These are phyloP conservation scores for Termitomyces sp. DNA, from an alignment of 768 basidiomycete species.

Conservation along the genomic window DNA sequence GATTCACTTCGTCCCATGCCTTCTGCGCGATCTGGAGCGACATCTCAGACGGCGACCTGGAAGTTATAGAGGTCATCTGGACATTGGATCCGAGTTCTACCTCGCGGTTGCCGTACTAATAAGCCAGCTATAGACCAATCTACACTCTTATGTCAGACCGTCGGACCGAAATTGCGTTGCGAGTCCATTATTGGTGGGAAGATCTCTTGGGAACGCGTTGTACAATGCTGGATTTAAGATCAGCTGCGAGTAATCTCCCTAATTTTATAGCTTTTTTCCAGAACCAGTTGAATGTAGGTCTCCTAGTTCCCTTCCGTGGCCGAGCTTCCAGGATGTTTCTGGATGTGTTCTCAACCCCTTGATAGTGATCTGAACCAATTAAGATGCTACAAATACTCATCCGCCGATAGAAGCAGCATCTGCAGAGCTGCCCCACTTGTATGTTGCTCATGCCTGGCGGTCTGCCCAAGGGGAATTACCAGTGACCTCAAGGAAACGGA, in stretches of 20 bases:
- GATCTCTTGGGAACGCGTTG: not conserved
- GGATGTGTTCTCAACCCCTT: not conserved
- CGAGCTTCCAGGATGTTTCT: not conserved
- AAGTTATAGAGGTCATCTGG: slow-evolving; percentile 6
- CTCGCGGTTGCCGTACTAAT: slow-evolving; percentile 6
- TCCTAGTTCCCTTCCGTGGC: not conserved
- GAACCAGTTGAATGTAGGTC: not conserved
- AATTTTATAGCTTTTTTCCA: slow-evolving; percentile 4
- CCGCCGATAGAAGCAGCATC: not conserved
- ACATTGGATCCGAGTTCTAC: slow-evolving; percentile 5
- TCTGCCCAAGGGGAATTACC: no score
- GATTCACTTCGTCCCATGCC: not conserved
- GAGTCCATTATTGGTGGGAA: slow-evolving; percentile 6
- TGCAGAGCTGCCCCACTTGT: not conserved
- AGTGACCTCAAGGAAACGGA: no score
- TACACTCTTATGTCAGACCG: slow-evolving; percentile 6
- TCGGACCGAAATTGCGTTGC: slow-evolving; percentile 11
- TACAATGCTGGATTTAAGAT: not conserved
- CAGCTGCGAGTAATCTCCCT: not conserved
- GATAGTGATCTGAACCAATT: not conserved
- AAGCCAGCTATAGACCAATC: slow-evolving; percentile 5
- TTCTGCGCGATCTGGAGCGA: slow-evolving; percentile 8
- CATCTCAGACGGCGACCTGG: slow-evolving; percentile 5
- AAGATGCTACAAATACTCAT: not conserved
- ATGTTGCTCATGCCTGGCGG: not conserved